Percentiles rank a stretch among this genome's conserved stretches.
phyloP scores from a whole-genome alignment of 208 protist species.

The Borovskyia barvae region DNA sequence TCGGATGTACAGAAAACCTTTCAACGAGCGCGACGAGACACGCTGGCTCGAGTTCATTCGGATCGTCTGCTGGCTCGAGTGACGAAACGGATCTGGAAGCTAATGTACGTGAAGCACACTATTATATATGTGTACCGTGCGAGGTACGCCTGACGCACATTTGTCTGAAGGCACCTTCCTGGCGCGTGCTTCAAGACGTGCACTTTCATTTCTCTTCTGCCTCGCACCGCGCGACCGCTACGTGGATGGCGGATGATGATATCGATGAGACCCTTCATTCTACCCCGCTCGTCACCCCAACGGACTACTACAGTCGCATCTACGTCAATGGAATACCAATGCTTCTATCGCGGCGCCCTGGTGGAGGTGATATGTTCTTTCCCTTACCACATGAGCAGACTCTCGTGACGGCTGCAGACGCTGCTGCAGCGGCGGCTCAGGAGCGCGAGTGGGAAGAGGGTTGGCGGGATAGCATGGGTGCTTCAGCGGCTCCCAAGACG shows the following conservation, averaged over 20 bases:
- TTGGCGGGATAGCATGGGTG: too few relatives aligned
- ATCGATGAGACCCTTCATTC: conserved; percentile 61
- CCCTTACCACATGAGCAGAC: conserved; percentile 66
- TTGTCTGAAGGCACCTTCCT: conserved; percentile 29
- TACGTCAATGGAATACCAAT: conserved; percentile 79
- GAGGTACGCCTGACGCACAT: conserved; percentile 61
- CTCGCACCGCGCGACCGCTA: conserved; percentile 57
- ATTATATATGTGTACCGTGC: conserved; percentile 86
- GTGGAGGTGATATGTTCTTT: conserved; percentile 87
- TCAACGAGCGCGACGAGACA: not conserved
- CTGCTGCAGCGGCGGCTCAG: too few relatives aligned
- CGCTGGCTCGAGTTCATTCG: not conserved
- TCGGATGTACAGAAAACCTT: not conserved
- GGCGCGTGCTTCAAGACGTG: conserved; percentile 70
- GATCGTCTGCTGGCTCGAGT: not conserved
- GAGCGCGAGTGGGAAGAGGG: too few relatives aligned
- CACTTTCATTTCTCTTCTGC: conserved; percentile 86
- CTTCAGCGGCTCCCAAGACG: too few relatives aligned
- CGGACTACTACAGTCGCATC: conserved; percentile 50
- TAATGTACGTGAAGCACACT: conserved; percentile 58
- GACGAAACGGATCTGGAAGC: not conserved
- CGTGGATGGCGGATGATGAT: conserved; percentile 73
- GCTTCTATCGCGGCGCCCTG: conserved; percentile 65
- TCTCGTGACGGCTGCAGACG: conserved; percentile 17
- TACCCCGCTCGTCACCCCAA: conserved; percentile 21